Evolutionary conservation across 768 basidiomycete genomes (phyloP).

Genomic region (Termitomyces eurrhizus): DNA sequence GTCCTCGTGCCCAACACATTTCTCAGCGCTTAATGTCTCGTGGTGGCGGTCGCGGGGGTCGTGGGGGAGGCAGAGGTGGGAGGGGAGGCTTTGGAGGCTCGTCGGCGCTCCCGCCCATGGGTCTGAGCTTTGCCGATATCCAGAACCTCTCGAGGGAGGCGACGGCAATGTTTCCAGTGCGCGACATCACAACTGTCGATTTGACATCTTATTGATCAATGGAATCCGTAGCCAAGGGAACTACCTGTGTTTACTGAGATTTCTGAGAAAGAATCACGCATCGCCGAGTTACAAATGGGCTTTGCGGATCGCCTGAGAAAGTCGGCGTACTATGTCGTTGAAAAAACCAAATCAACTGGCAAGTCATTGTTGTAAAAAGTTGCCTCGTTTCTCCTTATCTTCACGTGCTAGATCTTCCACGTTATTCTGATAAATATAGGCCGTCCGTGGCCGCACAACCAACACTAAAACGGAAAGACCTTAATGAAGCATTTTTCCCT

Average conservation of each 20-base stretch:
- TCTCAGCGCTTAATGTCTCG: constrained; percentile 31
- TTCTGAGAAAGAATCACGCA: constrained; percentile 59
- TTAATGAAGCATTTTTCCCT: constrained; percentile 78
- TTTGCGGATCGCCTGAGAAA: constrained; percentile 61
- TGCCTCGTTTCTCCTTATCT: constrained; percentile 16
- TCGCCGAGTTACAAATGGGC: constrained; percentile 63
- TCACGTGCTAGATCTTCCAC: constrained; percentile 53
- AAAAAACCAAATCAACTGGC: constrained; percentile 63
- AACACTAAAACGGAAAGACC: constrained; percentile 61
- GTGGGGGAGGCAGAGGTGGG: constrained; percentile 43
- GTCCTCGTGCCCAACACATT: constrained; percentile 7
- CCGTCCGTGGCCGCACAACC: constrained; percentile 59
- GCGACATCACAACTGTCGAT: constrained; percentile 26
- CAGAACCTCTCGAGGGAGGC: constrained; percentile 74
- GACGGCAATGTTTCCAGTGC: constrained; percentile 78
- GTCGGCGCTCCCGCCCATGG: constrained; percentile 62
- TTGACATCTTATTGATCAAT: constrained; percentile 19
- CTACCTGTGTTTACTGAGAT: constrained; percentile 69
- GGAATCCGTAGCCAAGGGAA: constrained; percentile 50
- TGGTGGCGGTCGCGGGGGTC: constrained; percentile 35
- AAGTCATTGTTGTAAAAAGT: constrained; percentile 5
- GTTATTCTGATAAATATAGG: constrained; percentile 84
- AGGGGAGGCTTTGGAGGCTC: constrained; percentile 59
- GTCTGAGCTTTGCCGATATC: constrained; percentile 76
- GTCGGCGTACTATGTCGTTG: constrained; percentile 74